Base-by-base conservation (phyloP, 2,329 filamentous ascomycete species). In the Neurospora crassa region DNA sequence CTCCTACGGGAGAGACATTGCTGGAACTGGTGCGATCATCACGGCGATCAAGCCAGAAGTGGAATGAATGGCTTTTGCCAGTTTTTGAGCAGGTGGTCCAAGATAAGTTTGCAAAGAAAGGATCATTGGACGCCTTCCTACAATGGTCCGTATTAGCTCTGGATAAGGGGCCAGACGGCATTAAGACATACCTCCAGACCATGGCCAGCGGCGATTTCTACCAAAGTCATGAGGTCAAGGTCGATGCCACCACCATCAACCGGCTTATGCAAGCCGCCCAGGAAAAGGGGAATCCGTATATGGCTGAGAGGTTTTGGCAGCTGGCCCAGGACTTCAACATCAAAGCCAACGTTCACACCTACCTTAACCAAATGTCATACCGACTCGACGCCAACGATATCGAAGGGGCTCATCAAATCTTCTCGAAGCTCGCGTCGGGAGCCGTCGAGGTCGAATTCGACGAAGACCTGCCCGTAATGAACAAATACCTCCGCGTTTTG, bases 211-310 rank as follows among this genome's bases (percentile, higher is more conserved):
- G 29, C 53, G 29, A 63, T 3, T 63, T 63, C 11, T 63, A 63
- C 16, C 11, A 7, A 53, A 53, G 47, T 16, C 20, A 29, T 18
- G 75, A 67, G 20, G 72, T 86, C 3, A 80, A 83, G 7, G 88
- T 93, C 0, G 90, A 92, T 70, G 89, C 89, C 7, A 81, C 86
- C 3, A 93, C 91, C 6, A 89, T 98, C 76, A 97, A 98, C 77
- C 82, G 84, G 6, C 84, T 98, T 37, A 85, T 98, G 20, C 86
- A 88, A 70, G 89, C 90, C 71, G 92, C 93, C 11, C 90, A 91
- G 74, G 87, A 88, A n/a, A 86, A 86, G 70, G 84, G 90, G 12
- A 90, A 96, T 76, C 85, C 89, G 0, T 89, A 92, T 75, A 83
- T 92, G 67, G 92, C 92, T 5, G 90, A 94, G 78, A 87, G 92